Evolutionary conservation across 2,329 filamentous ascomycete genomes (phyloP).

Genomic region (Aspergillus sergii): DNA sequence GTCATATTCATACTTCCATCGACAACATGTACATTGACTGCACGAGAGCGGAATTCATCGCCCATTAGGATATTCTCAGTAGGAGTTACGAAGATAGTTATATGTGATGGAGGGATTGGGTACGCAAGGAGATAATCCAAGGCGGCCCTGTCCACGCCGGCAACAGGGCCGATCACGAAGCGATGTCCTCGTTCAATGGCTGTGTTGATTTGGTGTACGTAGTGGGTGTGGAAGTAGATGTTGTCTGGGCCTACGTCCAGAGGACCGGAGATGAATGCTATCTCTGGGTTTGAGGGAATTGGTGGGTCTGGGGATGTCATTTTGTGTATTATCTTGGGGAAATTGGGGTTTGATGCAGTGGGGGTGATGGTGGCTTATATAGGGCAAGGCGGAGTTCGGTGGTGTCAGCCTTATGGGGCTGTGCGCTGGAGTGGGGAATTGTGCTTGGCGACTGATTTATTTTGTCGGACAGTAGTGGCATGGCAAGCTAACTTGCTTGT

Average conservation of each 20-base stretch:
- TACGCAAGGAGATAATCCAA: conserved; percentile 30
- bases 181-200: conserved; percentile 22
- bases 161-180: conserved; percentile 29
- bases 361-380: neutral
- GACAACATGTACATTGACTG: conserved; percentile 22
- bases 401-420: neutral
- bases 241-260: conserved; percentile 27
- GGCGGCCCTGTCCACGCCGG: conserved; percentile 31
- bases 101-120: conserved; percentile 20
- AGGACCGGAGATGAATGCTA: conserved; percentile 38
- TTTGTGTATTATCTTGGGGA: neutral
- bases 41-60: conserved; percentile 11
- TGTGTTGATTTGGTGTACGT: conserved; percentile 23
- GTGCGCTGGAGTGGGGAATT: neutral
- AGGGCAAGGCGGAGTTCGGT: neutral
- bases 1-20: conserved; percentile 17
- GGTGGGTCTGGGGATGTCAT: neutral
- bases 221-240: conserved; percentile 35
- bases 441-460: neutral
- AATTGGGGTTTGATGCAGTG: neutral
- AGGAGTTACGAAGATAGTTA: conserved; percentile 28
- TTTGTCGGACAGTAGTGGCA: neutral
- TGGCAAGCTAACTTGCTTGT: neutral
- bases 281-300: neutral
- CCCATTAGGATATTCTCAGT: conserved; percentile 27